Evolutionary conservation across 2,329 filamentous ascomycete genomes (phyloP).

Genomic region (Fusarium setosum): DNA sequence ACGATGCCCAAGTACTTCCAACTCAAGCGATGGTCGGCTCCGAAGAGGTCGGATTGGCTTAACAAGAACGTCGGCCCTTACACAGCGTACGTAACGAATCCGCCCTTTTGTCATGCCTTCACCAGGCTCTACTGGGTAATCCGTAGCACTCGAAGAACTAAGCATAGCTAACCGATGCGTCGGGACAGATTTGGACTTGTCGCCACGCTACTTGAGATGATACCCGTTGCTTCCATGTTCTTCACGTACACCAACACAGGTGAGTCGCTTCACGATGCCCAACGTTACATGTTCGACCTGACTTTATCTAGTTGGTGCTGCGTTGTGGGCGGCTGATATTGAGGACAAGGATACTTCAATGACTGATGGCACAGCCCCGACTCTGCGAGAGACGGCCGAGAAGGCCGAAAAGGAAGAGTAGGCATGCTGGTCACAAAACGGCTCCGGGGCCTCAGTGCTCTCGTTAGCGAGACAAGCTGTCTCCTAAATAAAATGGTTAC

Average conservation of each 20-base stretch:
- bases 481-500: neutral
- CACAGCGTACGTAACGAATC: constrained; percentile 72
- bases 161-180: constrained; percentile 18
- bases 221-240: constrained; percentile 84
- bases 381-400: constrained; percentile 60
- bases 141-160: constrained; percentile 6
- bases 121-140: neutral
- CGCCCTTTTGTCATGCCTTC: neutral
- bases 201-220: constrained; percentile 84
- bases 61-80: constrained; percentile 79
- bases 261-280: constrained; percentile 44
- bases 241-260: constrained; percentile 91
- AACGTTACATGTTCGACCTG: constrained; percentile 1
- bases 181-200: constrained; percentile 75
- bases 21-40: constrained; percentile 82
- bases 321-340: constrained; percentile 92
- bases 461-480: neutral
- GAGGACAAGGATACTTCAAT: constrained; percentile 67
- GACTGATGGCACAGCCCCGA: constrained; percentile 62
- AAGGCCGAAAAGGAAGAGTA: constrained; percentile 55
- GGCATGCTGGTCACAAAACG: neutral
- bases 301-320: constrained; percentile 76
- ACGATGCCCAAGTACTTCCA: constrained; percentile 79
- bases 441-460: neutral
- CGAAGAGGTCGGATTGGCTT: constrained; percentile 75